Conservation (phyloP, 148 eudicot genomes). For the Linanthus parryae region DNA sequence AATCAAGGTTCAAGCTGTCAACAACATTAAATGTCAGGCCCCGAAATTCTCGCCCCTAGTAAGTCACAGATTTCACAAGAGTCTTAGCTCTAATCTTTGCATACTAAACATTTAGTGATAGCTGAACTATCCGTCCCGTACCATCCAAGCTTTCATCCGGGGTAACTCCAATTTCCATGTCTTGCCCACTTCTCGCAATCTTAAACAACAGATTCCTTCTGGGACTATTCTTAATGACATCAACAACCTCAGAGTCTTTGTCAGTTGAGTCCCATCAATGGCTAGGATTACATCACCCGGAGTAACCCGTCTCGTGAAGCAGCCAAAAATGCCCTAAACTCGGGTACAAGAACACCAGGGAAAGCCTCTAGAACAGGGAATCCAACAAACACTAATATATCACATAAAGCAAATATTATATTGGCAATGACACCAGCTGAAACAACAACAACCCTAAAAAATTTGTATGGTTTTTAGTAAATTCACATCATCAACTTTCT, state of each 20-base stretch:
- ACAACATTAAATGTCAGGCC: constrained; percentile 65
- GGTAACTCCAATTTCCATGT: constrained; percentile 54
- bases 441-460: constrained; percentile 67
- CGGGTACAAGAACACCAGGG: constrained; percentile 92
- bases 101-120: constrained; percentile 67
- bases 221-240: constrained; percentile 65
- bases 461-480: constrained; percentile 82
- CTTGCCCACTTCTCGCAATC: constrained; percentile 42
- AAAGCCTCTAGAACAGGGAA: constrained; percentile 92
- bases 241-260: constrained; percentile 61
- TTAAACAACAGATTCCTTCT: constrained; percentile 52
- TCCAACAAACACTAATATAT: constrained; percentile 74
- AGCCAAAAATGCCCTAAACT: constrained; percentile 71
- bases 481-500: constrained; percentile 78
- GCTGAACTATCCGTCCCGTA: constrained; percentile 82
- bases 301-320: constrained; percentile 84
- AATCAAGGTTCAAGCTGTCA: constrained; percentile 83
- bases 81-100: constrained; percentile 47
- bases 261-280: constrained; percentile 48
- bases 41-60: constrained; percentile 70
- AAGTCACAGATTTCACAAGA: constrained; percentile 50
- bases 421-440: constrained; percentile 98
- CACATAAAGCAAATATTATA: constrained; percentile 75
- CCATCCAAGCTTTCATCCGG: constrained; percentile 83
- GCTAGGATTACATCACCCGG: constrained; percentile 79